Evolutionary conservation across 495 filamentous ascomycete genomes (phyloP), one percentile per base, ranked within the genome.

Genomic region (Cudoniella acicularis): DNA sequence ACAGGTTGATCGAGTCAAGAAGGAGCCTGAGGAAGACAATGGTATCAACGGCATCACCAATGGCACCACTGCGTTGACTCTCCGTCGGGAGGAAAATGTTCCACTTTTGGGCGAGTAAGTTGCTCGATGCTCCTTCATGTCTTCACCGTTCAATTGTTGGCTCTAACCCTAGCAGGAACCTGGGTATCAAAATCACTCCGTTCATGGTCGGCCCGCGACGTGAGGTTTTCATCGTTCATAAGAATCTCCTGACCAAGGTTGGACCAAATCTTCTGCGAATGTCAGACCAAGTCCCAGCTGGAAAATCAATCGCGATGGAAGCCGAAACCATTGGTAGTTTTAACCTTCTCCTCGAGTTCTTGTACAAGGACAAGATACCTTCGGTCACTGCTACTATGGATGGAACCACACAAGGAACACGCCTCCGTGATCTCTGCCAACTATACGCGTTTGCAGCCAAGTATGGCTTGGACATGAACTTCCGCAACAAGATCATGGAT

Each of bases 401-500:
- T 23, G 9, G 25, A n/a, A 17, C 9, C 41, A 41, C 40, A 21
- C 40, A 60, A 17, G 50, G 49, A 11, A 13, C 17, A 8, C 21
- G 52, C 4, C 26, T 61, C 10, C 18, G 30, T 6, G 20, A 53
- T 21, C 57, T 64, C 3, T 57, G 46, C 41, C 57, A 64, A 18
- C 25, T 64, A 1, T 64, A 64, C 43, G 23, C 48, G 1, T 64
- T 61, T 20, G 27, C 17, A 11, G 57, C 55, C 2, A 6, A 23
- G 4, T 30, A 45, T 16, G 20, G 57, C 1, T 13, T 64, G 1
- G 26, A 52, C 1, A 18, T 18, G 8, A 52, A 53, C n/a, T 18
- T 57, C 22, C 20, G 22, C 3, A 64, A 64, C 49, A 41, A 30
- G 17, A 42, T 54, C 11, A 64, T 64, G 62, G 62, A 64, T 18